Base-by-base conservation (phyloP, 2,329 filamentous ascomycete genomes). In the Hypoxylon sp. region DNA sequence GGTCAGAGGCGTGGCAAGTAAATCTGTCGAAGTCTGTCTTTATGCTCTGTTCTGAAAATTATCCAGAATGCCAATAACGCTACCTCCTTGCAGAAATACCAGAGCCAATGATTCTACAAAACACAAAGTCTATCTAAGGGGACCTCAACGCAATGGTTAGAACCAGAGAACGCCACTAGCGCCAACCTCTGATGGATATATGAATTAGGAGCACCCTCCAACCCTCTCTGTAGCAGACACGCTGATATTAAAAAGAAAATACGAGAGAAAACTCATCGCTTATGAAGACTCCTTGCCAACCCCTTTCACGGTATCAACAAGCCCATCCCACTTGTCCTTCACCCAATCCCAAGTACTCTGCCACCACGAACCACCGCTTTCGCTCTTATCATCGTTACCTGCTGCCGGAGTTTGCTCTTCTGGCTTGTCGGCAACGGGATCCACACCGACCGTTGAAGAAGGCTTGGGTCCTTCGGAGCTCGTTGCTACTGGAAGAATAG, bases 351-450 rank as follows among this genome's bases (percentile, higher is more conserved):
- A 64, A 0, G 66, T 66, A 8, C 71, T 46, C 22, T 72, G 62
- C 75, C 75, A 77, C 73, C 71, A 75, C 10, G 68, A 61, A 31
- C 35, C 42, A 10, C 54, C 33, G 75, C 73, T n/a, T 77, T 88
- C 22, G 80, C 81, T 37, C 79, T 87, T 48, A 81, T 81, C 51
- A 78, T 86, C 73, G 20, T 58, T 53, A 48, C 57, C 17, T 22
- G 60, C 6, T 46, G 42, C 17, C 2, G 55, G 49, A 31, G 51
- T 56, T 30, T 64, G 49, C 40, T 72, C 63, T 35, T 71, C 40
- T 6, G 72, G 66, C 17, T 65, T 59, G 27, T 70, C 60, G 6
- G 33, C 64, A 13, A 51, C 48, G 11, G 66, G 66, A 40, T 71
- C 66, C 17, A 69, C 62, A 3, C 56, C 70, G 2, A 68, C 56